Base-by-base conservation (phyloP, 768 basidiomycete species). In the Mycena chlorophos region DNA sequence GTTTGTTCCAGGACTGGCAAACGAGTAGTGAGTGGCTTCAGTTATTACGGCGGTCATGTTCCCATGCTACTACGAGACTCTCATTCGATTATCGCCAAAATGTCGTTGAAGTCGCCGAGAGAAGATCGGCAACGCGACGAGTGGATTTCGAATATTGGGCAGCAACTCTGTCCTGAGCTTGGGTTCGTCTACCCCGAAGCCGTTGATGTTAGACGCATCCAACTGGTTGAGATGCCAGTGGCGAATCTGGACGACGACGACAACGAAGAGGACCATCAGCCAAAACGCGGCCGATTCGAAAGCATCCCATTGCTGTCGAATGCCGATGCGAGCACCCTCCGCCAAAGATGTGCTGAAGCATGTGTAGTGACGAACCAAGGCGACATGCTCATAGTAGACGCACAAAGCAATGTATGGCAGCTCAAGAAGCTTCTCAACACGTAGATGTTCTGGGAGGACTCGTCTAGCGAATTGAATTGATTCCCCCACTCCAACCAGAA, bases 401-500 rank as follows among this genome's bases (percentile, higher is more conserved):
- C 26, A 17, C 17, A 20, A 30, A 45, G n/a, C 28, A 26, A 19
- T 25, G 3, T 26, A 49, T 42, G 40, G 40, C 13, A 5, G 40
- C 8, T 42, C 13, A 42, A 22, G n/a, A 42, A 20, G 40, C 8
- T 42, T 12, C n/a, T 6, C 20, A 22, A 6, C n/a, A 42, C 8
- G n/a, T 42, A 42, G n/a, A n/a, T n/a, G n/a, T n/a, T 16, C 40
- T 42, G 13, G 14, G 14, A 42, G 8, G 14, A 42, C 8, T 8
- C 31, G 46, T 38, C 37, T 46, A 25, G 22, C 42, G 51, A 51
- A 61, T 42, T n/a, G 31, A 26, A 43, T 57, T 48, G 25, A 53
- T 55, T 55, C 58, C 48, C 40, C 58, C 58, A 38, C 30, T 52
- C 50, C 54, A 50, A n/a, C 46, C 37, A 37, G 53, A 52, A 49